Percentiles rank a stretch among this genome's conserved stretches.
These are phyloP conservation scores for Yarrowia sp. DNA, from an alignment of 805 yeast genomes.

Conservation along the genomic window DNA sequence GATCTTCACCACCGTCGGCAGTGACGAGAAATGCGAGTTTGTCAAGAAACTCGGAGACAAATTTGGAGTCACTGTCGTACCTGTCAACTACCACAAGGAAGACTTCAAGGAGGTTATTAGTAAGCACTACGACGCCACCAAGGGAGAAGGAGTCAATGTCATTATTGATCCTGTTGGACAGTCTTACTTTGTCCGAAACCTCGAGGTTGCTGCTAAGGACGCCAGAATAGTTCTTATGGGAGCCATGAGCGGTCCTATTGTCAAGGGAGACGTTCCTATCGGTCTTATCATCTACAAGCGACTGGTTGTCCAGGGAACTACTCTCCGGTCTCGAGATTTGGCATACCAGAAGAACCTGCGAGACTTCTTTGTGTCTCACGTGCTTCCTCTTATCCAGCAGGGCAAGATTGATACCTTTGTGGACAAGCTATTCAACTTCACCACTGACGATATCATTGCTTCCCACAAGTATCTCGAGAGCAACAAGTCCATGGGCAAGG, in stretches of 20 bases:
- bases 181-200: slow-evolving; percentile 43
- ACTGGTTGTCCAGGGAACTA: slow-evolving; percentile 47
- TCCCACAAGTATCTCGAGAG: slow-evolving; percentile 48
- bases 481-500: slow-evolving; percentile 47
- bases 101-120: slow-evolving; percentile 44
- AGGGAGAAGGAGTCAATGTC: slow-evolving; percentile 46
- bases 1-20: slow-evolving; percentile 50
- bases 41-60: slow-evolving; percentile 43
- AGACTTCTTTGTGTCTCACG: slow-evolving; percentile 45
- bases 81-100: slow-evolving; percentile 46
- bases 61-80: slow-evolving; percentile 45
- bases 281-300: slow-evolving; percentile 46
- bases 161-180: slow-evolving; percentile 50
- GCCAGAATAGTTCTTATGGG: slow-evolving; percentile 48
- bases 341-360: slow-evolving; percentile 45
- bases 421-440: slow-evolving; percentile 44
- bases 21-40: slow-evolving; percentile 45
- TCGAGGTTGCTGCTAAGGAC: slow-evolving; percentile 45
- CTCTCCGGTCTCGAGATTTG: slow-evolving; percentile 46
- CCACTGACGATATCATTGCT: slow-evolving; percentile 42
- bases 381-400: slow-evolving; percentile 45
- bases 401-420: slow-evolving; percentile 45
- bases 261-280: slow-evolving; percentile 43
- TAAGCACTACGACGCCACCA: slow-evolving; percentile 42
- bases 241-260: slow-evolving; percentile 44